Percentiles rank a stretch among this genome's conserved stretches.
Conservation (phyloP, 2,329 filamentous ascomycete species). For the Phyllosticta citrichinensis region DNA sequence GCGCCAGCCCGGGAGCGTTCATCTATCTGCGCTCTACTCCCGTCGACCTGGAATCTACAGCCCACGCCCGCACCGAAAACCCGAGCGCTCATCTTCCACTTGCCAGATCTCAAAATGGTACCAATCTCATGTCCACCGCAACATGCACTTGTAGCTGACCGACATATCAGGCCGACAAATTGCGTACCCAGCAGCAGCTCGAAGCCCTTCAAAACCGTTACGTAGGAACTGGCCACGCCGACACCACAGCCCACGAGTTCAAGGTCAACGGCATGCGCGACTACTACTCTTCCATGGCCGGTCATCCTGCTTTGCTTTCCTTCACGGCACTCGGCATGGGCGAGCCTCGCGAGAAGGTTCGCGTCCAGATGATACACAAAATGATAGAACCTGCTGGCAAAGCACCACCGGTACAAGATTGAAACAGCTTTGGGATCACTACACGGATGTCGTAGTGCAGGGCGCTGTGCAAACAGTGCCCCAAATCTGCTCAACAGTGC, state of each 20-base stretch:
- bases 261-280: slow-evolving; percentile 91
- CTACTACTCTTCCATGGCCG: slow-evolving; percentile 78
- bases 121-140: background rate
- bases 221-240: slow-evolving; percentile 89
- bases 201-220: slow-evolving; percentile 94
- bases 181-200: slow-evolving; percentile 94
- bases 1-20: background rate
- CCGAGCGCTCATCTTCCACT: background rate
- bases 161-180: slow-evolving; percentile 71
- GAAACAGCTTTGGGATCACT: background rate
- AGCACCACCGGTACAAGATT: slow-evolving; percentile 35
- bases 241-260: slow-evolving; percentile 98
- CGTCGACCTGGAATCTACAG: background rate
- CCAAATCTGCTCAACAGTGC: background rate
- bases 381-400: slow-evolving; percentile 58
- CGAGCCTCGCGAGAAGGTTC: slow-evolving; percentile 69
- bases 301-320: slow-evolving; percentile 76
- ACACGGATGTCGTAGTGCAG: background rate
- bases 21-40: background rate
- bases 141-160: background rate
- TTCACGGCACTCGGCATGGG: slow-evolving; percentile 89
- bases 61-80: background rate
- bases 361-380: slow-evolving; percentile 68
- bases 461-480: background rate
- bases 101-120: background rate